phyloP scores from a whole-genome alignment of 352 stramenopile species.

The Globisporangium heterothallicum region DNA sequence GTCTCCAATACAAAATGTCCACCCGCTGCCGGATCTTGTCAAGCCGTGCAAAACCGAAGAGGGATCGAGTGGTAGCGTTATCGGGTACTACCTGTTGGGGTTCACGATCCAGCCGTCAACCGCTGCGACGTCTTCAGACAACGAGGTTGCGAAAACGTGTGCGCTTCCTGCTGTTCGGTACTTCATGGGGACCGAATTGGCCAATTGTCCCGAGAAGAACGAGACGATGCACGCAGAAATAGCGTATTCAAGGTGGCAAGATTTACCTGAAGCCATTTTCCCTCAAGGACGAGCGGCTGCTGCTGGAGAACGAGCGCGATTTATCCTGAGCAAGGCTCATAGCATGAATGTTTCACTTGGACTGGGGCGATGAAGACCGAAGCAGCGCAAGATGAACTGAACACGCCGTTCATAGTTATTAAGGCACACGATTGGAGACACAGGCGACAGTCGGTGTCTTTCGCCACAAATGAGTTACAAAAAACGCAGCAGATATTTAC shows the following conservation, averaged over 20 bases:
- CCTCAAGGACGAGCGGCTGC: slow-evolving; percentile 46
- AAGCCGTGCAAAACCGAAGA: slow-evolving; percentile 10
- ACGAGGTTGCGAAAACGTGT: slow-evolving; percentile 33
- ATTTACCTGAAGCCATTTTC: slow-evolving; percentile 62
- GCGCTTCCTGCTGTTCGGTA: slow-evolving; percentile 64
- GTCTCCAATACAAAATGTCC: slow-evolving; percentile 46
- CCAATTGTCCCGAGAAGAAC: slow-evolving; percentile 48
- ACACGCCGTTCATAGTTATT: neutral
- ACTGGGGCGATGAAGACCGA: slow-evolving; percentile 28
- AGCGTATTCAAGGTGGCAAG: slow-evolving; percentile 57
- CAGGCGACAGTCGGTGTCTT: neutral
- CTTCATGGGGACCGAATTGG: slow-evolving; percentile 75
- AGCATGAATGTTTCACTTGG: slow-evolving; percentile 51
- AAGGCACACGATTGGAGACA: neutral
- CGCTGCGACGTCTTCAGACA: slow-evolving; percentile 9
- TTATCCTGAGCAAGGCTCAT: slow-evolving; percentile 75
- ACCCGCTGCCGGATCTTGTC: slow-evolving; percentile 68
- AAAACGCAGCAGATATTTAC: slow-evolving; percentile 8
- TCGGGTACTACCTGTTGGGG: slow-evolving; percentile 70
- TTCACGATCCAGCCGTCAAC: slow-evolving; percentile 49
- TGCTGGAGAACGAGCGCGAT: slow-evolving; percentile 67
- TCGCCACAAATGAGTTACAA: neutral
- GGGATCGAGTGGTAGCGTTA: slow-evolving; percentile 5
- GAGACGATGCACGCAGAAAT: slow-evolving; percentile 56
- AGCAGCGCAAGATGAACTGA: neutral